Evolutionary conservation across 306 rosid genomes (phyloP), one percentile per base, ranked within the genome.

Genomic region (Echinosophora koreensis): DNA sequence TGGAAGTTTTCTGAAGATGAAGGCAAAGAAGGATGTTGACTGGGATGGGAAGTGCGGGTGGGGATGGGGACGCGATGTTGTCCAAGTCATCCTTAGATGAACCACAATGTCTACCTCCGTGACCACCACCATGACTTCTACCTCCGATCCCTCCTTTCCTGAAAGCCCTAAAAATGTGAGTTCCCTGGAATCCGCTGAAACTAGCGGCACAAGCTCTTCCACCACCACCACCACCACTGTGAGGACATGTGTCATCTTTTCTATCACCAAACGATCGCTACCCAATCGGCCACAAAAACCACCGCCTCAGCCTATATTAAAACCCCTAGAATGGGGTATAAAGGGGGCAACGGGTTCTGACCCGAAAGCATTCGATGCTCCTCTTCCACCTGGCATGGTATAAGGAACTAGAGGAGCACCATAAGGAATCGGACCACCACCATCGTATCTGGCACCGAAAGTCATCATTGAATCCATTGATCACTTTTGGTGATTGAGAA

Each of bases 11-110:
- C n/a, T n/a, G n/a, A n/a, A n/a, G n/a, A n/a, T n/a, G n/a, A n/a
- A n/a, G n/a, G n/a, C n/a, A n/a, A n/a, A n/a, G n/a, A n/a, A n/a
- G n/a, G n/a, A n/a, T n/a, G n/a, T n/a, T n/a, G n/a, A n/a, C n/a
- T n/a, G n/a, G n/a, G n/a, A n/a, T n/a, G n/a, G n/a, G n/a, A n/a
- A n/a, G n/a, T n/a, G n/a, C n/a, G n/a, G n/a, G n/a, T n/a, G n/a
- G n/a, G n/a, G n/a, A n/a, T n/a, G n/a, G n/a, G n/a, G n/a, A n/a
- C n/a, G 89, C 44, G 54, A 94, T 63, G 44, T 76, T 88, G 69
- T 92, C 89, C 90, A 94, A 85, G 49, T 94, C 98, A 57, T 90
- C 97, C 76, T 78, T 89, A 7, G 92, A 88, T 2, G 91, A 82
- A 1, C 86, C 88, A 64, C 90, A 91, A 42, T 83, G 92, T 57